phyloP scores from a whole-genome alignment of 2,329 filamentous ascomycete species.

The Penicillium sp. region DNA sequence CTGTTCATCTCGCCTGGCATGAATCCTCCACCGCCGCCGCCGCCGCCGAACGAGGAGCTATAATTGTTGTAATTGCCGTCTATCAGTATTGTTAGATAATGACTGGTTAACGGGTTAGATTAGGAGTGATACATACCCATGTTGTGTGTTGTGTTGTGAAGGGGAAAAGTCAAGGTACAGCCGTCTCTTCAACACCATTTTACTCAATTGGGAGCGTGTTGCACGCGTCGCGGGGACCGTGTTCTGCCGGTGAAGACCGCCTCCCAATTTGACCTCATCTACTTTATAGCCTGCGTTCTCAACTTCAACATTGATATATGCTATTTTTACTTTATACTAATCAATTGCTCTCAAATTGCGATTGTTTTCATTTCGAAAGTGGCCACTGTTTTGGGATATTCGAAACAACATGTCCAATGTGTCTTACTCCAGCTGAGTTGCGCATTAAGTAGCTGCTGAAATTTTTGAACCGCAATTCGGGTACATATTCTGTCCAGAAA shows the following conservation, averaged over 20 bases:
- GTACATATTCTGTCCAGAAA: too few species aligned
- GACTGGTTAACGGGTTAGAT: not conserved
- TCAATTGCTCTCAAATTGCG: not conserved
- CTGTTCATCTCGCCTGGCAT: constrained; percentile 53
- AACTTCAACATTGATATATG: not conserved
- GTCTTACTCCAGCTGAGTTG: not conserved
- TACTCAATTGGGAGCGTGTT: constrained; percentile 42
- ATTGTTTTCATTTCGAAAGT: not conserved
- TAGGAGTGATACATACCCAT: constrained; percentile 29
- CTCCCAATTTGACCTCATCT: not conserved
- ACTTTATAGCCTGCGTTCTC: not conserved
- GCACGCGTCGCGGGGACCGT: constrained; percentile 34
- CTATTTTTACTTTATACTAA: not conserved
- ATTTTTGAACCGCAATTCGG: not conserved
- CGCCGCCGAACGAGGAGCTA: constrained; percentile 55
- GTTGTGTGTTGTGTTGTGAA: constrained; percentile 14
- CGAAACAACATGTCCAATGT: not conserved
- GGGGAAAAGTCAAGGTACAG: constrained; percentile 11
- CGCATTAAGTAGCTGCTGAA: not conserved
- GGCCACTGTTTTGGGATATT: accelerated
- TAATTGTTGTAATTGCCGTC: constrained; percentile 47
- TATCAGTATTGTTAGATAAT: constrained; percentile 15
- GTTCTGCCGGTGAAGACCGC: not conserved
- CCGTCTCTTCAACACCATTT: constrained; percentile 28
- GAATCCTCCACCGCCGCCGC: constrained; percentile 59